A percentile compares a stretch with the other conserved stretches of the same genome.
Conservation (phyloP, 2,329 filamentous ascomycete species). For the Tolypocladium cylindrosporum region DNA sequence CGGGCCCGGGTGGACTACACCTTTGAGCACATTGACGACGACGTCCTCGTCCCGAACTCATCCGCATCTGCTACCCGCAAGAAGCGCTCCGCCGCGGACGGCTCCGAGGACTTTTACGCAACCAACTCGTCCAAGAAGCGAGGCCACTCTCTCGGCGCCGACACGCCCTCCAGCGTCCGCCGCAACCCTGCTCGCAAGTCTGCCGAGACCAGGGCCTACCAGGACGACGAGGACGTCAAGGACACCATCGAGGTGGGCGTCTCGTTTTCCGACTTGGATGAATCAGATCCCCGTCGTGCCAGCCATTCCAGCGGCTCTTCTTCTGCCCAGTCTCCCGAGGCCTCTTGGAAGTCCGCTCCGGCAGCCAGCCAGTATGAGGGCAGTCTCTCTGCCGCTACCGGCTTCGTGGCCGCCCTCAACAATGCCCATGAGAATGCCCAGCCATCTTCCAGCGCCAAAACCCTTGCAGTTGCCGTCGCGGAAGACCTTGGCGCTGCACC, state of each 20-base stretch:
- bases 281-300: slow-evolving; percentile 16
- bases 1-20: slow-evolving; percentile 48
- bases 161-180: slow-evolving; percentile 25
- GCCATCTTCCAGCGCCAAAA: neutral
- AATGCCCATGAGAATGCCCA: neutral
- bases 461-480: neutral
- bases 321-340: slow-evolving; percentile 11
- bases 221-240: slow-evolving; percentile 39
- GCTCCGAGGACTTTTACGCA: slow-evolving; percentile 19
- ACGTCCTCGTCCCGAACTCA: slow-evolving; percentile 25
- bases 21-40: slow-evolving; percentile 41
- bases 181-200: slow-evolving; percentile 30
- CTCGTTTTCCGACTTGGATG: slow-evolving; percentile 21
- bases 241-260: slow-evolving; percentile 49
- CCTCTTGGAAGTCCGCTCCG: slow-evolving; percentile 9
- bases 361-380: slow-evolving; percentile 1
- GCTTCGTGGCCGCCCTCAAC: neutral
- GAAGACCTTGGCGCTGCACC: neutral
- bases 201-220: slow-evolving; percentile 20
- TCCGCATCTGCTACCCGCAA: slow-evolving; percentile 22
- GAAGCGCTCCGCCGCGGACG: slow-evolving; percentile 26
- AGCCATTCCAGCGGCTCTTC: slow-evolving; percentile 19
- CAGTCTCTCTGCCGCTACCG: neutral
- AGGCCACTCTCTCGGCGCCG: slow-evolving; percentile 24
- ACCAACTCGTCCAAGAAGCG: slow-evolving; percentile 19